Percentiles rank a stretch among this genome's conserved stretches.
Conservation (phyloP, 2,329 filamentous ascomycete genomes). For the Cladosporium halotolerans region DNA sequence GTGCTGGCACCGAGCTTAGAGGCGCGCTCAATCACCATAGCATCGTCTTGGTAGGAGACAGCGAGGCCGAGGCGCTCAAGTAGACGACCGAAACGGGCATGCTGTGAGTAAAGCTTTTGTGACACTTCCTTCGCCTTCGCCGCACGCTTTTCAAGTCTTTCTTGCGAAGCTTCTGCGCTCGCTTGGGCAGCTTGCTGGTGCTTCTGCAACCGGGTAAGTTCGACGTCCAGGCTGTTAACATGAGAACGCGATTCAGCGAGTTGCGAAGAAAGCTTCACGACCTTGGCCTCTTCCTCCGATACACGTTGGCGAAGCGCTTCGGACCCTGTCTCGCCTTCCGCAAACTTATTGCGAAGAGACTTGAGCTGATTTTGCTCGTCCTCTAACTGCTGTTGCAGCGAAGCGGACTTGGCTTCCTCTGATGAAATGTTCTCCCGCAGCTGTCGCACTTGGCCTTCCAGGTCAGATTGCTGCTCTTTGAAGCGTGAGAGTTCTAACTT, state of each 20-base stretch:
- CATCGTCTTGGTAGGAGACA: slow-evolving; percentile 61
- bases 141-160: slow-evolving; percentile 63
- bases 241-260: slow-evolving; percentile 71
- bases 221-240: slow-evolving; percentile 68
- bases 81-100: slow-evolving; percentile 74
- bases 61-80: slow-evolving; percentile 83
- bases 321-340: slow-evolving; percentile 77
- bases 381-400: slow-evolving; percentile 48
- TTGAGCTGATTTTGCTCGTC: slow-evolving; percentile 65
- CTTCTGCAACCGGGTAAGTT: slow-evolving; percentile 62
- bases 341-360: slow-evolving; percentile 63
- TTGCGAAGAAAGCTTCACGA: slow-evolving; percentile 61
- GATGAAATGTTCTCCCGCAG: slow-evolving; percentile 40
- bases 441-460: slow-evolving; percentile 33
- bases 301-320: slow-evolving; percentile 69
- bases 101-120: slow-evolving; percentile 73
- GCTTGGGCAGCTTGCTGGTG: slow-evolving; percentile 53
- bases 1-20: slow-evolving; percentile 50
- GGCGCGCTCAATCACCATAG: slow-evolving; percentile 68
- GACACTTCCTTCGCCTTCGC: slow-evolving; percentile 75
- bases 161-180: slow-evolving; percentile 41
- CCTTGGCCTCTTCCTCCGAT: slow-evolving; percentile 67
- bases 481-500: slow-evolving; percentile 28
- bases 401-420: slow-evolving; percentile 41
- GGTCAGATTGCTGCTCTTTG: slow-evolving; percentile 28